These are phyloP conservation scores for Candida wancherniae DNA, from an alignment of 805 yeast species.

Conservation along the genomic window DNA sequence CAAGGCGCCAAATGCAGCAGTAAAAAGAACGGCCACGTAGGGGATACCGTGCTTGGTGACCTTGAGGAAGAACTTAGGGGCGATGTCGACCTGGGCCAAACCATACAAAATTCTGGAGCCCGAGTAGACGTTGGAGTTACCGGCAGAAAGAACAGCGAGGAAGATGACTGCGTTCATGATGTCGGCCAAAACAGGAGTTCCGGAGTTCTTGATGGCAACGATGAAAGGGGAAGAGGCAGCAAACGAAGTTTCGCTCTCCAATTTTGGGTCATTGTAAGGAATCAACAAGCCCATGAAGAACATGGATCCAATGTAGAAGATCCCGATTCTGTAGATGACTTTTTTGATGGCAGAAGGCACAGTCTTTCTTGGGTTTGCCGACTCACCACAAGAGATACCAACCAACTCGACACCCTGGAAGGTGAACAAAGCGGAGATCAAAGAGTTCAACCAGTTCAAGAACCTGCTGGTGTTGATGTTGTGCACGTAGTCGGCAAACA, in stretches of 20 bases:
- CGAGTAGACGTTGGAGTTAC: conserved; percentile 68
- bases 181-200: conserved; percentile 58
- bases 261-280: conserved; percentile 59
- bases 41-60: conserved; percentile 63
- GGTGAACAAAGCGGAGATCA: conserved; percentile 73
- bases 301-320: conserved; percentile 62
- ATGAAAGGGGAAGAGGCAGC: conserved; percentile 64
- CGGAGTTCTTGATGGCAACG: conserved; percentile 64
- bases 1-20: conserved; percentile 58
- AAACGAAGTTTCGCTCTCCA: conserved; percentile 23
- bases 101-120: conserved; percentile 66
- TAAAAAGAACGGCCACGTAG: conserved; percentile 48
- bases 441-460: conserved; percentile 64
- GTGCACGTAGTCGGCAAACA: conserved; percentile 26
- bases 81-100: conserved; percentile 55
- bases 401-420: conserved; percentile 76
- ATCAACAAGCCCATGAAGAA: conserved; percentile 68
- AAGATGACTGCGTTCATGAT: conserved; percentile 70
- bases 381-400: conserved; percentile 74
- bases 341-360: conserved; percentile 70
- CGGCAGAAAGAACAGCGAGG: conserved; percentile 69
- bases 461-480: conserved; percentile 53
- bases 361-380: conserved; percentile 61
- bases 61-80: conserved; percentile 47
- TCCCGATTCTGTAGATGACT: conserved; percentile 58